Evolutionary conservation across 2,329 filamentous ascomycete genomes (phyloP).

Genomic region (Penicillium sp.): DNA sequence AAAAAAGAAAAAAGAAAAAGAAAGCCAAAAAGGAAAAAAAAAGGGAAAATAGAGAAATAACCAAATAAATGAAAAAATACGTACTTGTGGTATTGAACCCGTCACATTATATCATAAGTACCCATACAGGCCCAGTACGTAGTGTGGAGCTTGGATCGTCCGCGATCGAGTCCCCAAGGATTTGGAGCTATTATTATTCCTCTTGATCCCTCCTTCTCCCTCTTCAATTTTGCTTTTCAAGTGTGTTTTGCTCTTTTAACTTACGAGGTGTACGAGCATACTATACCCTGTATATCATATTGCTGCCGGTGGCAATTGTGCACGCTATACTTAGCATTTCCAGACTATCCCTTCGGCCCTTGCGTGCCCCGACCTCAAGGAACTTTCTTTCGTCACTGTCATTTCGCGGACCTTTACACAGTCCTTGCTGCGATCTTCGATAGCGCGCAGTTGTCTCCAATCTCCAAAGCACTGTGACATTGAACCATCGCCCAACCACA

Average conservation of each 20-base stretch:
- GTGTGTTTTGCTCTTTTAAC: background rate
- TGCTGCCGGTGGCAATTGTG: constrained; percentile 35
- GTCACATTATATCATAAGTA: constrained; percentile 10
- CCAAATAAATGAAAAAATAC: constrained; percentile 1
- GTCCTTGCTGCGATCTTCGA: constrained; percentile 28
- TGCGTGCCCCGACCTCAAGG: constrained; percentile 19
- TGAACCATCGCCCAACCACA: constrained; percentile 10
- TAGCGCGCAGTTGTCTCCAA: constrained; percentile 13
- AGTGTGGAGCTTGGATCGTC: constrained; percentile 27
- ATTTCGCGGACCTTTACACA: constrained; percentile 4
- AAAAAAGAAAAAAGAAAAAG: background rate
- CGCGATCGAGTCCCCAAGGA: constrained; percentile 28
- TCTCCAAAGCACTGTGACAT: constrained; percentile 14
- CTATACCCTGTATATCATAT: constrained; percentile 13
- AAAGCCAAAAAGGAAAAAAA: background rate
- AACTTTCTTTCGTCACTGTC: constrained; percentile 13
- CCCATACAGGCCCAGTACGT: constrained; percentile 15
- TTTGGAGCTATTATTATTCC: constrained; percentile 25
- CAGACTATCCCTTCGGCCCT: constrained; percentile 25
- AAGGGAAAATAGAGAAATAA: background rate
- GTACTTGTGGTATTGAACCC: background rate
- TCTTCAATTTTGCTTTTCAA: constrained; percentile 11
- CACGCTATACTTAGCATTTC: constrained; percentile 19
- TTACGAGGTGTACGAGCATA: background rate
- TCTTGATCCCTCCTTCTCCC: constrained; percentile 12